Conservation (phyloP, 306 rosid species). For the Mimosa bimucronata region DNA sequence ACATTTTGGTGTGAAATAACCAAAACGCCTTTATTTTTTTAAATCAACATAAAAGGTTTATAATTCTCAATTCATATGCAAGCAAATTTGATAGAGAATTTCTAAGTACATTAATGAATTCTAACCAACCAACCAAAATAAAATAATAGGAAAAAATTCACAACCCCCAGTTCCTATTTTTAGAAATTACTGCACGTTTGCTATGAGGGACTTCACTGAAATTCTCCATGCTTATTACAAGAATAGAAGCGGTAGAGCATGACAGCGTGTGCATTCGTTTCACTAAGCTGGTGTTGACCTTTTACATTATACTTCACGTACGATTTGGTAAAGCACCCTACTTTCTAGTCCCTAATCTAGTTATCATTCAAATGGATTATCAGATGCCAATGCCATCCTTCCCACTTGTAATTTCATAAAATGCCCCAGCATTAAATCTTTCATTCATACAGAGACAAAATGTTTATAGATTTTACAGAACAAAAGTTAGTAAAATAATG, state of each 20-base stretch:
- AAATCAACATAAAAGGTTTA: too few species aligned
- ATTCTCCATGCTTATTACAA: background rate
- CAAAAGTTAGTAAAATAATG: conserved; percentile 40
- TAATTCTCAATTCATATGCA: too few species aligned
- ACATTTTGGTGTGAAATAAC: too few species aligned
- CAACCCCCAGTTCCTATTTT: too few species aligned
- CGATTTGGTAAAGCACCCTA: background rate
- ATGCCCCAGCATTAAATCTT: background rate
- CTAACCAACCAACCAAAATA: too few species aligned
- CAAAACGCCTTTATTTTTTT: too few species aligned
- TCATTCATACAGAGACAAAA: conserved; percentile 36
- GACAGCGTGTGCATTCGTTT: background rate
- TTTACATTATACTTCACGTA: background rate
- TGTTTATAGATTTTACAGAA: conserved; percentile 34
- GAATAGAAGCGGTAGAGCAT: background rate
- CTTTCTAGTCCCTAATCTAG: background rate
- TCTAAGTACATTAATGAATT: too few species aligned
- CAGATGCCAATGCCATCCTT: background rate
- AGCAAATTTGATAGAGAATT: too few species aligned
- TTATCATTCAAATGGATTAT: background rate
- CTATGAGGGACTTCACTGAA: too few species aligned
- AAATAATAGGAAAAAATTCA: too few species aligned
- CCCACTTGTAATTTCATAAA: background rate
- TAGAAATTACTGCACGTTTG: too few species aligned
- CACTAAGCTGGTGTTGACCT: background rate